Evolutionary conservation across 1,139 yeast species (phyloP).

Genomic region (Yamadazyma kanchanaburiensis): DNA sequence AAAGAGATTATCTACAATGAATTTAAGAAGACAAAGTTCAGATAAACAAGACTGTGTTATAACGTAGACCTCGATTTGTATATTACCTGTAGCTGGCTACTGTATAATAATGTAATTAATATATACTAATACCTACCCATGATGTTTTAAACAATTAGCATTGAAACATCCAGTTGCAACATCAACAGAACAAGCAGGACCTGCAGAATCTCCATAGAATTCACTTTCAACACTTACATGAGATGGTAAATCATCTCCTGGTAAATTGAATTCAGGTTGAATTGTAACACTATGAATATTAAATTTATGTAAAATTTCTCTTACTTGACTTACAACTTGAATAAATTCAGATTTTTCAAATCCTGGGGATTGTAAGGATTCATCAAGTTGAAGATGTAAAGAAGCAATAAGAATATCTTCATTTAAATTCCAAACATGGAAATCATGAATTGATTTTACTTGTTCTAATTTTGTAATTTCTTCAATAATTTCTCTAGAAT

Average conservation of each 20-base stretch:
- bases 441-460: constrained; percentile 85
- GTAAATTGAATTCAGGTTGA: constrained; percentile 70
- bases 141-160: constrained; percentile 20
- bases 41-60: constrained; percentile 12
- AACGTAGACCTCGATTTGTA: constrained; percentile 4
- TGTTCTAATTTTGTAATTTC: constrained; percentile 67
- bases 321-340: constrained; percentile 69
- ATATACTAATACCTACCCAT: constrained; percentile 1
- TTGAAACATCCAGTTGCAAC: constrained; percentile 36
- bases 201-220: constrained; percentile 30
- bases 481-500: constrained; percentile 69
- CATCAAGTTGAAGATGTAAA: constrained; percentile 73
- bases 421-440: constrained; percentile 94
- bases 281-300: constrained; percentile 94
- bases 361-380: constrained; percentile 24
- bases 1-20: constrained; percentile 6
- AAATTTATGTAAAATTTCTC: constrained; percentile 74
- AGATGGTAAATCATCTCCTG: constrained; percentile 11
- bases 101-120: constrained; percentile 1
- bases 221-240: constrained; percentile 3
- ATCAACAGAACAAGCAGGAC: constrained; percentile 31
- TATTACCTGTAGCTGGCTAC: neutral
- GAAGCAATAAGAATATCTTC: constrained; percentile 88
- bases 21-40: constrained; percentile 4
- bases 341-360: constrained; percentile 50